Evolutionary conservation across 2,329 filamentous ascomycete genomes (phyloP), one percentile per base, ranked within the genome.

Genomic region (Sordariomycetes sp.): DNA sequence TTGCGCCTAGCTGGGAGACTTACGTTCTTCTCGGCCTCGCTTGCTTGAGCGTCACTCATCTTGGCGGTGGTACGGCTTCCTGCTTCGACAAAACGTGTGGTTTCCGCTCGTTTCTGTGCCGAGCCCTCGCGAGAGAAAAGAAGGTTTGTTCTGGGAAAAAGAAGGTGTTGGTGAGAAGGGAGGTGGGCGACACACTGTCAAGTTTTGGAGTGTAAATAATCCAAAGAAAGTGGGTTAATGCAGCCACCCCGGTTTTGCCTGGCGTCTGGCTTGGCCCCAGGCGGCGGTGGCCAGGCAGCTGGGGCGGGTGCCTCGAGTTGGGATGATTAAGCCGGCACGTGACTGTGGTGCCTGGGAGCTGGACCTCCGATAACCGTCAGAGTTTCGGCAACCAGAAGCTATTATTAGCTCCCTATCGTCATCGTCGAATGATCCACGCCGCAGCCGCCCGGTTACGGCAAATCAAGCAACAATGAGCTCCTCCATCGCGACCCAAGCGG

Each of bases 1-100:
- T 50, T 20, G 46, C 22, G n/a, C 46, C n/a, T 37, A 51, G 50
- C n/a, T 35, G 34, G 28, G 25, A n/a, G 40, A 77, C 79, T 75
- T 70, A 85, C 82, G 76, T 97, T 99, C 85, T 97, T 97, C 84
- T 99, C 94, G 67, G 93, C 93, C 77, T 97, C 94, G 78, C 87
- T 92, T 73, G 85, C 84, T 77, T 90, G 85, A 70, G 87, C 79
- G 76, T 91, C 86, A 79, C 88, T 92, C 90, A 96, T 96, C 69
- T 77, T 92, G 82, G 72, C 53, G 60, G 64, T 62, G 53, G 48
- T 62, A 61, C 62, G 63, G 64, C 66, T 64, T 62, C 65, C 66
- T 68, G 68, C 10, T 24, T 24, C 22, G 8, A 50, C 46, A 50
- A 50, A 50, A 50, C 22, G 20, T 20, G 20, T 12, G 43, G 4